Conservation (phyloP, 495 filamentous ascomycete genomes). For the Trichoderma virens region DNA sequence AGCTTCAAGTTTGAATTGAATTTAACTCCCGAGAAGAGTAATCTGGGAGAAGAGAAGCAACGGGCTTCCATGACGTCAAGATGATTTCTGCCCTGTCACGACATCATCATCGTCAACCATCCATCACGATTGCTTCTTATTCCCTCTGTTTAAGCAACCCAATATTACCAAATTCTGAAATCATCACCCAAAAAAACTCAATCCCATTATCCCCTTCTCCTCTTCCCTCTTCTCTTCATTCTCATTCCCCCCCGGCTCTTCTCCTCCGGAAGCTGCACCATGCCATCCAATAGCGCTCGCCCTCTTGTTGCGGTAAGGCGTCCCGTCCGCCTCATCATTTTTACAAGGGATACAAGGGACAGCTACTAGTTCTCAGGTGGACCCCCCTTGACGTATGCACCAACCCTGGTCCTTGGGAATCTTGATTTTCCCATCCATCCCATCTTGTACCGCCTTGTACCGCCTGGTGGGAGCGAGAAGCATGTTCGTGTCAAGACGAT, state of each 20-base stretch:
- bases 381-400: slow-evolving; percentile 5
- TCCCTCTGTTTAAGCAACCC: too few species aligned
- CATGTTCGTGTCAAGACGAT: too few species aligned
- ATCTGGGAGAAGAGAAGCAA: neutral
- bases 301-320: slow-evolving; percentile 4
- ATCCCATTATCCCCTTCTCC: neutral
- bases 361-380: neutral
- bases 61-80: slow-evolving; percentile 1
- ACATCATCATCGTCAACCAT: neutral
- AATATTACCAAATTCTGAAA: too few species aligned
- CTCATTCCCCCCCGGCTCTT: neutral
- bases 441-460: neutral
- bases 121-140: too few species aligned
- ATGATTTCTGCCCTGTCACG: neutral
- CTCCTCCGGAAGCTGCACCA: neutral
- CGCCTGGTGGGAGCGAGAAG: too few species aligned
- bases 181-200: neutral
- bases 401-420: slow-evolving; percentile 3
- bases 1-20: too few species aligned
- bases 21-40: neutral
- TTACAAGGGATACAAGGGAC: neutral
- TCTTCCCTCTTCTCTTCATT: neutral
- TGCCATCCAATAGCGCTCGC: neutral
- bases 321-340: neutral
- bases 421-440: neutral